Conservation (phyloP, 2,329 filamentous ascomycete genomes). For the Ascochyta lentis region DNA sequence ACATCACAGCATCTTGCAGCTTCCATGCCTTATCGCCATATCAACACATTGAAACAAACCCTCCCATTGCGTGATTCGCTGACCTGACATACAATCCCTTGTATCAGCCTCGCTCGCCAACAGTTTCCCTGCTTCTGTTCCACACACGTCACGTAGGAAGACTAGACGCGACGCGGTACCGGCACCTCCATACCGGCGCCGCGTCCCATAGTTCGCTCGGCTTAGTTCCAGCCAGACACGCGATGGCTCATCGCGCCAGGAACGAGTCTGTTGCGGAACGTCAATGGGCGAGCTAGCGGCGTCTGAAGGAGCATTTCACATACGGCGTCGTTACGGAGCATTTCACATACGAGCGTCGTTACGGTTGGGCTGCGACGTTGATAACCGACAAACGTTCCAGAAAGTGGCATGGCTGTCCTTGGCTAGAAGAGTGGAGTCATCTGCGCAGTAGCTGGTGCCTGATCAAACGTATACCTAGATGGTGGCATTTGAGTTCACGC, state of each 20-base stretch:
- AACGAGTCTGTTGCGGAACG: constrained; percentile 5
- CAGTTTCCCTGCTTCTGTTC: background rate
- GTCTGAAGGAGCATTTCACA: background rate
- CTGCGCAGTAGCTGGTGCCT: background rate
- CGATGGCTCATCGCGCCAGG: constrained; percentile 14
- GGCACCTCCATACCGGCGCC: background rate
- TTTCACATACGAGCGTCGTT: background rate
- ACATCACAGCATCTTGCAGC: constrained; percentile 3
- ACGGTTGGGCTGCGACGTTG: constrained; percentile 7
- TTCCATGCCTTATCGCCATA: background rate
- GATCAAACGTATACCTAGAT: background rate
- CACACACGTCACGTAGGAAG: background rate
- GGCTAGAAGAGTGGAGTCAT: constrained; percentile 1
- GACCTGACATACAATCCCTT: background rate
- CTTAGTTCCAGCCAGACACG: constrained; percentile 8
- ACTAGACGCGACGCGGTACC: background rate
- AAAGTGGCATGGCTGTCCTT: background rate
- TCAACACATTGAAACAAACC: background rate
- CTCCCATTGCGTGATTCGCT: background rate
- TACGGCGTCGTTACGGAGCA: background rate
- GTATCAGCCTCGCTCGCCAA: constrained; percentile 3
- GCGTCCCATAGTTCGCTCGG: constrained; percentile 8
- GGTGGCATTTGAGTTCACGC: constrained; percentile 1
- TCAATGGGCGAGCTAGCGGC: constrained; percentile 1
- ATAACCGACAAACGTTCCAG: background rate